Conservation (phyloP, 75 land plant species). For the Pinus albicaulis region DNA sequence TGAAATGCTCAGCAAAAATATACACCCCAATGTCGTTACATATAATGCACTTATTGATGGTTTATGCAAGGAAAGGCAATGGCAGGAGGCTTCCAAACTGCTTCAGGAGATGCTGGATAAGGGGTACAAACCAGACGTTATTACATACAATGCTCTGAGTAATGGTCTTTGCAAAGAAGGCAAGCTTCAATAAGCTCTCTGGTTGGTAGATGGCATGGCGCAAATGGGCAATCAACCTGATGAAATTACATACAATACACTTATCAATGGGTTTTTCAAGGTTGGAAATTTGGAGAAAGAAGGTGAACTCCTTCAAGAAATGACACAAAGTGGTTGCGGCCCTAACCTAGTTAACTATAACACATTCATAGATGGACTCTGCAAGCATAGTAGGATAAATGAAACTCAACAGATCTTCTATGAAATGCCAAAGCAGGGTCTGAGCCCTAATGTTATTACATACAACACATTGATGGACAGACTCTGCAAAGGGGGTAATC, state of each 20-base stretch:
- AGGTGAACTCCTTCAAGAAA: background rate
- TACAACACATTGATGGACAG: no score
- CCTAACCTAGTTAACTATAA: constrained; percentile 17
- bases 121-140: constrained; percentile 18
- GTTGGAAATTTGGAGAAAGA: constrained; percentile 16
- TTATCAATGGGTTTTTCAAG: constrained; percentile 45
- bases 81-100: constrained; percentile 29
- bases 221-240: constrained; percentile 44
- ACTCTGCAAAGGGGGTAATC: no score
- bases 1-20: no score
- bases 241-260: constrained; percentile 64
- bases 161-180: constrained; percentile 2
- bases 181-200: background rate
- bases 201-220: constrained; percentile 49
- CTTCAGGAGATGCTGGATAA: constrained; percentile 33
- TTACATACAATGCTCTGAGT: background rate
- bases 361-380: constrained; percentile 23
- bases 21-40: no score
- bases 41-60: no score
- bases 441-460: no score
- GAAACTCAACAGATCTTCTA: background rate
- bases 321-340: constrained; percentile 15
- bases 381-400: background rate
- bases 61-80: no score
- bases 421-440: no score